Evolutionary conservation across 2,329 filamentous ascomycete genomes (phyloP).

Genomic region (Epicoccum sorghinum): DNA sequence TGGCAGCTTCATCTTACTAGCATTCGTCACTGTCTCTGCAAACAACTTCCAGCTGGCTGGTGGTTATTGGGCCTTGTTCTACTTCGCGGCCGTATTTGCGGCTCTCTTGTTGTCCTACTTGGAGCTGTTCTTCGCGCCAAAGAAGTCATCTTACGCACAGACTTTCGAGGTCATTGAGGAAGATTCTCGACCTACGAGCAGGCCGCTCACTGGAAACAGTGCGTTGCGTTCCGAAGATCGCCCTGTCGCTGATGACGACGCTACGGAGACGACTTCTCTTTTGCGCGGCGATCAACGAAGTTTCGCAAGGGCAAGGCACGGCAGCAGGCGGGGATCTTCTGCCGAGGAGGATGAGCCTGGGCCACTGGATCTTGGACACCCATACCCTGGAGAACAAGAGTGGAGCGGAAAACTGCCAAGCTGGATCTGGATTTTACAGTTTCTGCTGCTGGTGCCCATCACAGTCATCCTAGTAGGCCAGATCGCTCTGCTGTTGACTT

Average conservation of each 20-base stretch:
- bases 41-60: slow-evolving; percentile 74
- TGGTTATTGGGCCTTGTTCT: slow-evolving; percentile 82
- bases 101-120: slow-evolving; percentile 76
- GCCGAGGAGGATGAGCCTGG: slow-evolving; percentile 49
- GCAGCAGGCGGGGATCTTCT: slow-evolving; percentile 47
- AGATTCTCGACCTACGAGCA: slow-evolving; percentile 41
- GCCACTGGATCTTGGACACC: slow-evolving; percentile 32
- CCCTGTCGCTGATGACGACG: slow-evolving; percentile 46
- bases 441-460: slow-evolving; percentile 79
- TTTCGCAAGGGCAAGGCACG: slow-evolving; percentile 62
- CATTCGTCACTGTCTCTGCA: slow-evolving; percentile 76
- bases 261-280: slow-evolving; percentile 64
- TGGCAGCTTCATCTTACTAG: slow-evolving; percentile 73
- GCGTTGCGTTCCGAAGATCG: slow-evolving; percentile 42
- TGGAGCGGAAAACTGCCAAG: slow-evolving; percentile 82
- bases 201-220: slow-evolving; percentile 43
- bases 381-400: slow-evolving; percentile 75
- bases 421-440: slow-evolving; percentile 89
- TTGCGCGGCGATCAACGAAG: slow-evolving; percentile 59
- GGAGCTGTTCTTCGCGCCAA: slow-evolving; percentile 75
- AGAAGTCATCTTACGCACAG: slow-evolving; percentile 73
- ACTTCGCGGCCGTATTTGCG: slow-evolving; percentile 76
- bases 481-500: slow-evolving; percentile 73
- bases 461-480: slow-evolving; percentile 79
- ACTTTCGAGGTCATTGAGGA: slow-evolving; percentile 50